Percentiles rank a stretch among this genome's conserved stretches.
Conservation (phyloP, 208 protist genomes). For the Blastocrithidia nonstop region DNA sequence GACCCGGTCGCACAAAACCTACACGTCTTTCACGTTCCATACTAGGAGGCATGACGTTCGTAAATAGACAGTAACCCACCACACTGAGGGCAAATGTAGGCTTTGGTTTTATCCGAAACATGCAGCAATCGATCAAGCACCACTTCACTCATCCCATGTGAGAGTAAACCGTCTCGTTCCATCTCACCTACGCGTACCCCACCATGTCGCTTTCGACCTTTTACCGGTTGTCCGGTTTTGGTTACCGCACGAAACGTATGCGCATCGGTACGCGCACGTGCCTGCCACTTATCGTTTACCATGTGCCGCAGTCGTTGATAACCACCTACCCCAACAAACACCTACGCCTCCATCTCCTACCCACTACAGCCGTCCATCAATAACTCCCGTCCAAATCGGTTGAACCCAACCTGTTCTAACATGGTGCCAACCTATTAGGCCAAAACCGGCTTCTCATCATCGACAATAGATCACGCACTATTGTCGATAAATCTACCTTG, state of each 20-base stretch:
- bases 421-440: slow-evolving; percentile 94
- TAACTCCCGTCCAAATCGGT: slow-evolving; percentile 94
- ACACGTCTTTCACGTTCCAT: slow-evolving; percentile 77
- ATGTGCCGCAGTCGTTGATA: slow-evolving; percentile 99
- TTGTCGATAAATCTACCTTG: slow-evolving; percentile 94
- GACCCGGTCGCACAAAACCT: slow-evolving; percentile 69
- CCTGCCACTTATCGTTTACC: slow-evolving; percentile 99
- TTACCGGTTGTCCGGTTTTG: slow-evolving; percentile 96
- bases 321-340: slow-evolving; percentile 97
- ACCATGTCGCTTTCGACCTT: slow-evolving; percentile 92
- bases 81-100: slow-evolving; percentile 66
- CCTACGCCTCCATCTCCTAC: slow-evolving; percentile 91
- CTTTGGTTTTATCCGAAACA: slow-evolving; percentile 81
- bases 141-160: slow-evolving; percentile 97
- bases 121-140: slow-evolving; percentile 96
- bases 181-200: slow-evolving; percentile 99
- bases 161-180: slow-evolving; percentile 99
- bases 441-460: slow-evolving; percentile 34
- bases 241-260: slow-evolving; percentile 89
- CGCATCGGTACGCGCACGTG: slow-evolving; percentile 77
- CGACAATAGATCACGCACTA: slow-evolving; percentile 82
- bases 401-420: slow-evolving; percentile 88
- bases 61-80: slow-evolving; percentile 76
- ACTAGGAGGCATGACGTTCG: slow-evolving; percentile 73
- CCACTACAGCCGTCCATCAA: slow-evolving; percentile 94